phyloP scores from a whole-genome alignment of 371 early-diverging fungal species.

The Rhizopus stolonifer region DNA sequence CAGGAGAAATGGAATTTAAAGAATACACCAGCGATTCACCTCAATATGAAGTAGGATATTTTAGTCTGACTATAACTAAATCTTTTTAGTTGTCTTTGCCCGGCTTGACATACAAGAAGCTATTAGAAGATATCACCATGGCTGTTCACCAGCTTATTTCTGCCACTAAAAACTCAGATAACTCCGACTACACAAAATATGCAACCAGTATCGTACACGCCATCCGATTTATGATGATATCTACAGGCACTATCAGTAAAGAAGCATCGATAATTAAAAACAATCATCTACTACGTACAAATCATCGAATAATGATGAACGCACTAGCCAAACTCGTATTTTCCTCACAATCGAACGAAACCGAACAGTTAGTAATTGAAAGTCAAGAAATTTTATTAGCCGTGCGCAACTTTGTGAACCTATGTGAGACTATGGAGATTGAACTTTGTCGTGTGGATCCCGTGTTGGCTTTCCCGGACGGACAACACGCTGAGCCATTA shows the following conservation, averaged over 20 bases:
- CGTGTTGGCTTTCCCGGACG: constrained; percentile 12
- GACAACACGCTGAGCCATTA: too few species aligned
- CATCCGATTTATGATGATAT: constrained; percentile 80
- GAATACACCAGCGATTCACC: too few species aligned
- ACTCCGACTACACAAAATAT: background rate
- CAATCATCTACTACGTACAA: constrained; percentile 64
- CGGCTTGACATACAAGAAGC: constrained; percentile 55
- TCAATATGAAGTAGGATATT: too few species aligned
- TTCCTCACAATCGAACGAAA: constrained; percentile 62
- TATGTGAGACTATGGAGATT: constrained; percentile 74
- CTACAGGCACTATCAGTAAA: constrained; percentile 74
- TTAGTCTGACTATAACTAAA: too few species aligned
- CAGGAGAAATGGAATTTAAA: too few species aligned
- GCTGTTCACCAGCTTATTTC: constrained; percentile 65
- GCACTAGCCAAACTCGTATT: constrained; percentile 80
- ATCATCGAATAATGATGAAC: constrained; percentile 81
- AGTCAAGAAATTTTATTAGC: constrained; percentile 66
- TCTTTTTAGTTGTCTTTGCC: background rate
- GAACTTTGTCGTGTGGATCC: constrained; percentile 52
- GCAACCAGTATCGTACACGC: constrained; percentile 63
- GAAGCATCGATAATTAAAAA: constrained; percentile 64
- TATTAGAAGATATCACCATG: constrained; percentile 63
- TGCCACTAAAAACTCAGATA: constrained; percentile 53
- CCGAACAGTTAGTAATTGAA: constrained; percentile 32
- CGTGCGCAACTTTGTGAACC: constrained; percentile 75